Evolutionary conservation across 2,329 filamentous ascomycete species (phyloP), one percentile per base, ranked within the genome.

Genomic region (Alternaria gaisen): DNA sequence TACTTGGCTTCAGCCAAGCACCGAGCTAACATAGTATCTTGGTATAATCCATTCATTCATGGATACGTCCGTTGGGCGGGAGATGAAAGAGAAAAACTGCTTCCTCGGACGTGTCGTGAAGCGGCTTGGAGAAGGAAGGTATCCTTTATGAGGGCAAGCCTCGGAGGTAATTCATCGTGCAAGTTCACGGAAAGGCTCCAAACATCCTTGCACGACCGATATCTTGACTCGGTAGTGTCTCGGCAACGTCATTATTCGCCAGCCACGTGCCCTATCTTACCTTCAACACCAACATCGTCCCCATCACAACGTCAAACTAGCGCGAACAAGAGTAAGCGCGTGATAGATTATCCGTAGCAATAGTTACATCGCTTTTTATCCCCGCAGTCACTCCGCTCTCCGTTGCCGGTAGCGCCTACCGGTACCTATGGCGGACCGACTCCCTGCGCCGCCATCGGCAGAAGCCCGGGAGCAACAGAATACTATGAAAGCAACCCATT

Each of bases 361-460:
- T 20, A 50, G 57, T 48, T 41, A 51, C 58, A 52, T 46, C 53
- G 58, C 24, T 14, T 26, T 26, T 20, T 14, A 44, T 46, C 58
- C 58, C 58, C 53, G 54, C 54, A 61, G 38, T 53, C 47, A 28
- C 58, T 58, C 41, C 57, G 52, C 52, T 50, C 34, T 43, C 44
- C 28, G 36, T 36, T 42, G n/a, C 20, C 47, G 42, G 22, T 51
- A 61, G 58, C 47, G 47, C 34, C 22, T 38, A 28, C 56, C 47
- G 50, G 58, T 46, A 57, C 34, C 22, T 47, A 66, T 68, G 65
- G 59, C 60, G 52, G 65, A 64, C 41, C 32, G 36, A 56, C 38
- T 52, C 11, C 44, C 54, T 53, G 59, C 44, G 28, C 46, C 58
- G 41, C 46, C 58, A 47, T 34, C 57, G 24, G 42, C 42, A 28